A percentile compares a stretch with the other conserved stretches of the same genome.
These are phyloP conservation scores for Lepidium sativum DNA, from an alignment of 345 rosid genomes.

Conservation along the genomic window DNA sequence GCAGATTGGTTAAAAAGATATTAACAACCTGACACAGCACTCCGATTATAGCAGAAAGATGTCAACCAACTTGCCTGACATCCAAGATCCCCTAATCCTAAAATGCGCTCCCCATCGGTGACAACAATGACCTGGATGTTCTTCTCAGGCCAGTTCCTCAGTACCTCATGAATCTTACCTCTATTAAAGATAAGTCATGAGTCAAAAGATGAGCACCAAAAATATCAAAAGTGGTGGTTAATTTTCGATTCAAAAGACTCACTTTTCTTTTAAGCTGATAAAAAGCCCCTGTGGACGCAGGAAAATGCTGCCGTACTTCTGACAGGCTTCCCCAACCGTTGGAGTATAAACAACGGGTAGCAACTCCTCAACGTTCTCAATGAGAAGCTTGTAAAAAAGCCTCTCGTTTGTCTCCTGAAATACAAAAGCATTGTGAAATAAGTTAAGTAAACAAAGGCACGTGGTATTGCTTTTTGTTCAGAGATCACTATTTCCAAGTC, in stretches of 20 bases:
- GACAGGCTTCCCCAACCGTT: slow-evolving; percentile 98
- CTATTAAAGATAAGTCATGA: slow-evolving; percentile 24
- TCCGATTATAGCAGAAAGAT: not conserved
- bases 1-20: not conserved
- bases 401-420: slow-evolving; percentile 79
- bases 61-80: slow-evolving; percentile 57
- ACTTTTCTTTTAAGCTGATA: slow-evolving; percentile 94
- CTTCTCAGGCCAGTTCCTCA: slow-evolving; percentile 95
- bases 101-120: slow-evolving; percentile 92
- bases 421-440: not conserved
- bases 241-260: slow-evolving; percentile 1
- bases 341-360: slow-evolving; percentile 95
- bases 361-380: slow-evolving; percentile 85
- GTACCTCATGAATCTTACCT: slow-evolving; percentile 80
- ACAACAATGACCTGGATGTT: slow-evolving; percentile 94
- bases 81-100: slow-evolving; percentile 97
- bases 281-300: slow-evolving; percentile 95
- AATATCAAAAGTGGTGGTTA: not conserved
- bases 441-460: not conserved
- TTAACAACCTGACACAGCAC: not conserved
- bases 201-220: not conserved
- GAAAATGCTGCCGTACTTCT: slow-evolving; percentile 94
- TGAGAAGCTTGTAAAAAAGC: slow-evolving; percentile 87
- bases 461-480: not conserved
- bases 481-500: not conserved